Conservation (phyloP, 805 yeast species). For the Kodamaea leandrae region DNA sequence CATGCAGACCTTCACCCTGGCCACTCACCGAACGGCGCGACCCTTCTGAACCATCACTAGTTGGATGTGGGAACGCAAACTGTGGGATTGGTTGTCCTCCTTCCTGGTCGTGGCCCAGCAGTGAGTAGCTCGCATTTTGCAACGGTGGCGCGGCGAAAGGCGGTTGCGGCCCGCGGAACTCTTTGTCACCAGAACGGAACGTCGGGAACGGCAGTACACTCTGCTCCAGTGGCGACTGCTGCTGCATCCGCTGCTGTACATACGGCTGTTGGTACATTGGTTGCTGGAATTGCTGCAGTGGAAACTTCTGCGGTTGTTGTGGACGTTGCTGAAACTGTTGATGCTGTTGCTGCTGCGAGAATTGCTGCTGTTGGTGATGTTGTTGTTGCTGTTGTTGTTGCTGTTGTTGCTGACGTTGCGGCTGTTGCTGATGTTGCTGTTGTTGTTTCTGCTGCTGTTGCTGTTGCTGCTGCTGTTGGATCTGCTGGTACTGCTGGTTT, state of each 20-base stretch:
- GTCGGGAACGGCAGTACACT: background rate
- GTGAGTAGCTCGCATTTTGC: no score
- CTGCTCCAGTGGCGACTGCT: background rate
- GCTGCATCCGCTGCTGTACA: background rate
- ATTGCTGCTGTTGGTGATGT: background rate
- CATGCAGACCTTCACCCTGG: background rate
- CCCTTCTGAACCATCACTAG: background rate
- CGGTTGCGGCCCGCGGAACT: background rate
- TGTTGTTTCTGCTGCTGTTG: background rate
- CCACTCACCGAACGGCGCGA: background rate
- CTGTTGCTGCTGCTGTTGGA: background rate
- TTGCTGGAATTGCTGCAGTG: background rate
- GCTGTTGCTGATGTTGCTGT: background rate
- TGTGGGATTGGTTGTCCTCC: no score
- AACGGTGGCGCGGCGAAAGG: no score
- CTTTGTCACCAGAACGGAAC: background rate
- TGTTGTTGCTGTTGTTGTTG: background rate
- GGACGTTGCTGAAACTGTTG: slow-evolving; percentile 7
- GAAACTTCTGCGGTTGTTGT: background rate
- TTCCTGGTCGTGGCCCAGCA: no score
- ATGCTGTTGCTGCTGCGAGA: background rate
- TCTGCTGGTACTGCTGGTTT: background rate
- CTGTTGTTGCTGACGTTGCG: background rate
- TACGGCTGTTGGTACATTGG: slow-evolving; percentile 1
- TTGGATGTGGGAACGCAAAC: background rate